These are phyloP conservation scores for Pichia sp. DNA, from an alignment of 1,139 yeast genomes.

Conservation along the genomic window DNA sequence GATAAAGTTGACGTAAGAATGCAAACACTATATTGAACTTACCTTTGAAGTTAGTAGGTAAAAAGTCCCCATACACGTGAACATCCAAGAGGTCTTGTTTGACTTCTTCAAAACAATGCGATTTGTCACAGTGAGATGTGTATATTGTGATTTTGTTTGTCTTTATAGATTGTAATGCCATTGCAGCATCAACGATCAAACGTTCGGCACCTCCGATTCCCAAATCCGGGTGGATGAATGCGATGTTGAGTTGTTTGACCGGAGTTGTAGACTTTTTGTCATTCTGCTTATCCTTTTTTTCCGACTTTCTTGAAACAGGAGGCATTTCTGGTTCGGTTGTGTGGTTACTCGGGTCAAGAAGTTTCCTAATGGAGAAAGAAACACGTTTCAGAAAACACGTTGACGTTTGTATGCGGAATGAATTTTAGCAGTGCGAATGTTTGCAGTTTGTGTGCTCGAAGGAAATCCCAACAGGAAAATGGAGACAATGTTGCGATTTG, in stretches of 20 bases:
- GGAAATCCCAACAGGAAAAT: too few species aligned
- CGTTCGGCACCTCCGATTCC: conserved; percentile 99
- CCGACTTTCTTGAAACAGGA: background rate
- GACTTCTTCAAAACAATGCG: conserved; percentile 91
- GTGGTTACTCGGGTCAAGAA: too few species aligned
- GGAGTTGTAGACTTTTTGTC: too few species aligned
- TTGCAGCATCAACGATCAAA: conserved; percentile 90
- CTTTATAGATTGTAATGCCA: conserved; percentile 73
- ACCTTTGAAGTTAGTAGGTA: conserved; percentile 70
- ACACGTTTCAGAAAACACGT: too few species aligned
- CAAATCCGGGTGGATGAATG: conserved; percentile 92
- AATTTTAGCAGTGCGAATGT: too few species aligned
- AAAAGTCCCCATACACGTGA: conserved; percentile 73
- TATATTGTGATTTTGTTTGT: conserved; percentile 64
- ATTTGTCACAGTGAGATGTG: conserved; percentile 86
- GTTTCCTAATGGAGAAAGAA: too few species aligned
- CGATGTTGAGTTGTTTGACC: conserved; percentile 53
- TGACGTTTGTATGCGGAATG: too few species aligned
- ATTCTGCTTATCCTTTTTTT: background rate
- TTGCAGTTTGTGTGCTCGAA: too few species aligned
- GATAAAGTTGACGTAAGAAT: conserved; percentile 73
- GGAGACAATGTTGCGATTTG: too few species aligned
- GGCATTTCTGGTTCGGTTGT: background rate
- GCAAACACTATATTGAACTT: conserved; percentile 81
- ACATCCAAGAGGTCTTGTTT: conserved; percentile 55